Evolutionary conservation across 1,139 yeast species (phyloP).

Genomic region (Taphrina betulina): DNA sequence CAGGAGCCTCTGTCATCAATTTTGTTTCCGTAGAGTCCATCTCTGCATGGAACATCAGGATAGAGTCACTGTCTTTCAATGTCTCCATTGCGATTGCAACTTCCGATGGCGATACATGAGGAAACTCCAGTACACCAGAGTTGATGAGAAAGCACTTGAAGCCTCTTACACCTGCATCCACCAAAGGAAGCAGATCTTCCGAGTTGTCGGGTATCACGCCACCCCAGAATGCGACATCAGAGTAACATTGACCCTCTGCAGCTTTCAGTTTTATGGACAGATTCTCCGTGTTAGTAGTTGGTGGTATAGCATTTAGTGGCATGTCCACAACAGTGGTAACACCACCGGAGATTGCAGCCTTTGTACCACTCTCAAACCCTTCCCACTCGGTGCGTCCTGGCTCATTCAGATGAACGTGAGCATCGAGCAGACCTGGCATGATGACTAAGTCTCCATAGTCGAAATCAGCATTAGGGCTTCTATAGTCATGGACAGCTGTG

Average conservation of each 20-base stretch:
- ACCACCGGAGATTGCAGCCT: slow-evolving; percentile 91
- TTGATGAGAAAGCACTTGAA: slow-evolving; percentile 49
- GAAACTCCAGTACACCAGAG: slow-evolving; percentile 28
- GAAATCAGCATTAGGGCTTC: background rate
- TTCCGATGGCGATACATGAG: slow-evolving; percentile 47
- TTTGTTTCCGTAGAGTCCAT: slow-evolving; percentile 50
- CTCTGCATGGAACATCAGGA: slow-evolving; percentile 55
- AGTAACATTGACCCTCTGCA: slow-evolving; percentile 81
- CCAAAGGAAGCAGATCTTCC: slow-evolving; percentile 46
- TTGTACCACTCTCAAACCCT: slow-evolving; percentile 89
- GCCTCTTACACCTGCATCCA: slow-evolving; percentile 51
- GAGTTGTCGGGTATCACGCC: slow-evolving; percentile 33
- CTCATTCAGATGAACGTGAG: slow-evolving; percentile 90
- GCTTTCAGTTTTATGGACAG: slow-evolving; percentile 59
- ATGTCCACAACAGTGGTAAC: slow-evolving; percentile 67
- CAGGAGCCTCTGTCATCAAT: slow-evolving; percentile 45
- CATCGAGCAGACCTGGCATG: slow-evolving; percentile 88
- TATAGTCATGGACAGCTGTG: slow-evolving; percentile 9
- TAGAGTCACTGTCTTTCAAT: slow-evolving; percentile 45
- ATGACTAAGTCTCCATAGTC: slow-evolving; percentile 42
- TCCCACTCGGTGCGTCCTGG: slow-evolving; percentile 97
- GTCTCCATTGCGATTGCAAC: slow-evolving; percentile 47
- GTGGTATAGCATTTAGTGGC: slow-evolving; percentile 47
- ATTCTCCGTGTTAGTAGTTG: slow-evolving; percentile 51
- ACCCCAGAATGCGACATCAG: slow-evolving; percentile 76